phyloP scores from a whole-genome alignment of 495 filamentous ascomycete genomes.

The Paragyromitra xinjiangensis region DNA sequence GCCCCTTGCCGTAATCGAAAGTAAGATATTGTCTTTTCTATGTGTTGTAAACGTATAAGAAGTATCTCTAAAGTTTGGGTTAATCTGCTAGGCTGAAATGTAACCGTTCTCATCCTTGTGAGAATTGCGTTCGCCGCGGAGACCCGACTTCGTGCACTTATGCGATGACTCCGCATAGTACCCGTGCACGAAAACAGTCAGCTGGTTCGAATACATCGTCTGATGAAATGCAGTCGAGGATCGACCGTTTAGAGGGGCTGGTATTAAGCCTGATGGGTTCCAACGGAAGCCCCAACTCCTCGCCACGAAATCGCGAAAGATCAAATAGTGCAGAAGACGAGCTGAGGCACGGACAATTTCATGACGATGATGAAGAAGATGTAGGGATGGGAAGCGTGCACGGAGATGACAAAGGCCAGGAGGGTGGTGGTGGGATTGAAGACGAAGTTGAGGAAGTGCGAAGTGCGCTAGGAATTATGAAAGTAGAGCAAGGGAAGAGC shows the following conservation, averaged over 20 bases:
- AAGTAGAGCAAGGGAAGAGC: constrained; percentile 78
- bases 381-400: constrained; percentile 61
- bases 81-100: constrained; percentile 77
- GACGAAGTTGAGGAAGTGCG: constrained; percentile 84
- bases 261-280: constrained; percentile 90
- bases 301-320: constrained; percentile 48
- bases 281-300: constrained; percentile 62
- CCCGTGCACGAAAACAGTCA: constrained; percentile 68
- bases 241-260: constrained; percentile 93
- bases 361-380: constrained; percentile 68
- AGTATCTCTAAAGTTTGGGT: constrained; percentile 48
- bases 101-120: constrained; percentile 89
- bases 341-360: constrained; percentile 62
- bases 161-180: constrained; percentile 65
- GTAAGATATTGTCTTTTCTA: constrained; percentile 65
- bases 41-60: constrained; percentile 26
- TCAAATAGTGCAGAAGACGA: constrained; percentile 45
- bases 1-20: constrained; percentile 93
- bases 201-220: constrained; percentile 71
- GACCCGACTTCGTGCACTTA: constrained; percentile 89
- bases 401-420: constrained; percentile 67
- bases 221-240: constrained; percentile 99
- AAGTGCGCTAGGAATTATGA: constrained; percentile 86
- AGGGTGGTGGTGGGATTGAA: constrained; percentile 61
- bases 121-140: constrained; percentile 91